Percentiles rank a stretch among this genome's conserved stretches.
Conservation (phyloP, 768 basidiomycete species). For the Russula sp. region DNA sequence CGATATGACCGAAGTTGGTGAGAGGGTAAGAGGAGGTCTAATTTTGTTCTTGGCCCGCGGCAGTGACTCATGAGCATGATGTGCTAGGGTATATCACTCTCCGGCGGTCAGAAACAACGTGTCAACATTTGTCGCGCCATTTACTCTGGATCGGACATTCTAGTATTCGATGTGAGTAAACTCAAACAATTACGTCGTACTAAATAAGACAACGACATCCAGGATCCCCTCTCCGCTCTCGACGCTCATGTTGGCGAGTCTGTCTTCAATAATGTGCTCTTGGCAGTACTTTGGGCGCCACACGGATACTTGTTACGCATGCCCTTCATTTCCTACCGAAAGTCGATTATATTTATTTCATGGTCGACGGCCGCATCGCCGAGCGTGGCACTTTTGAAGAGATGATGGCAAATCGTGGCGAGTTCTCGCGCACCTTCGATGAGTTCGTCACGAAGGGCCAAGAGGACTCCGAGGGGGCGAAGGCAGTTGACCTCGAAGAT, state of each 20-base stretch:
- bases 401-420: constrained; percentile 59
- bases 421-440: constrained; percentile 50
- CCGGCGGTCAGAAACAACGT: constrained; percentile 79
- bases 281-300: constrained; percentile 61
- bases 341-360: constrained; percentile 81
- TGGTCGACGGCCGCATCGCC: constrained; percentile 71
- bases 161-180: constrained; percentile 66
- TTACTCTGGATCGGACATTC: constrained; percentile 82
- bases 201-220: not conserved
- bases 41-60: not conserved
- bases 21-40: constrained; percentile 43
- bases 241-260: constrained; percentile 90
- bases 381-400: constrained; percentile 79
- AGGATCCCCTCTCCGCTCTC: constrained; percentile 86
- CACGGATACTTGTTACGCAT: constrained; percentile 87
- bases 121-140: constrained; percentile 84
- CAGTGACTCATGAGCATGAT: not conserved
- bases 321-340: constrained; percentile 86
- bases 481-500: constrained; percentile 40
- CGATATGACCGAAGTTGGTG: constrained; percentile 82
- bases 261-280: constrained; percentile 82
- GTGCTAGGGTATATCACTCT: constrained; percentile 72
- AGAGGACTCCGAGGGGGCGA: constrained; percentile 46
- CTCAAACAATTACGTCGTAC: not conserved
- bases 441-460: constrained; percentile 63